These are phyloP conservation scores for Discostella stelligera DNA, from an alignment of 352 stramenopile species.

Conservation along the genomic window DNA sequence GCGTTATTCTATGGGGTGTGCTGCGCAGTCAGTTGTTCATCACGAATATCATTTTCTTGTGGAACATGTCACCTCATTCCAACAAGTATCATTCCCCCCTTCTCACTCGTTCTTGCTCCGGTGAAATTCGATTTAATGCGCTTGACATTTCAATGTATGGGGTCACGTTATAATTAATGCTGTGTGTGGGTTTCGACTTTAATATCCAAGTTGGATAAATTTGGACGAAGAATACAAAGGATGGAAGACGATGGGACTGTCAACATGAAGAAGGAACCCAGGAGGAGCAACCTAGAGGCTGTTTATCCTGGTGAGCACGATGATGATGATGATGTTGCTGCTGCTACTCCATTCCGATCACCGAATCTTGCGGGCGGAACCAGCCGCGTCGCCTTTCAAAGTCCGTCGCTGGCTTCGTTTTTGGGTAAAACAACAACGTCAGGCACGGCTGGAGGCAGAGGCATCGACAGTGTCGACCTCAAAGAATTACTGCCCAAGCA, in stretches of 20 bases:
- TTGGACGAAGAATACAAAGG: slow-evolving; percentile 18
- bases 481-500: slow-evolving; percentile 30
- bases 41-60: neutral
- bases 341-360: neutral
- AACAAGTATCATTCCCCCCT: no score
- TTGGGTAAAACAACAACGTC: neutral
- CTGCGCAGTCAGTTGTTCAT: neutral
- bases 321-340: neutral
- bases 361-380: neutral
- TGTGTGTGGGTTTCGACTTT: no score
- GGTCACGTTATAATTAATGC: neutral
- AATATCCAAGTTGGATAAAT: slow-evolving; percentile 15
- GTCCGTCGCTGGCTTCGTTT: slow-evolving; percentile 6
- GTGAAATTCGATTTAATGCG: neutral
- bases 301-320: neutral
- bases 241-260: slow-evolving; percentile 24
- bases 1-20: neutral
- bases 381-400: neutral
- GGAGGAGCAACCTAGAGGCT: neutral
- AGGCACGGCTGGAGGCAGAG: neutral
- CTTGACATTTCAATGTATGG: no score
- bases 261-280: slow-evolving; percentile 7
- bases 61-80: no score
- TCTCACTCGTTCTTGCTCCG: neutral
- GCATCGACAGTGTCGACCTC: slow-evolving; percentile 9